A percentile compares a stretch with the other conserved stretches of the same genome.
Conservation (phyloP, 768 basidiomycete species). For the Leucocoprinus leucothites region DNA sequence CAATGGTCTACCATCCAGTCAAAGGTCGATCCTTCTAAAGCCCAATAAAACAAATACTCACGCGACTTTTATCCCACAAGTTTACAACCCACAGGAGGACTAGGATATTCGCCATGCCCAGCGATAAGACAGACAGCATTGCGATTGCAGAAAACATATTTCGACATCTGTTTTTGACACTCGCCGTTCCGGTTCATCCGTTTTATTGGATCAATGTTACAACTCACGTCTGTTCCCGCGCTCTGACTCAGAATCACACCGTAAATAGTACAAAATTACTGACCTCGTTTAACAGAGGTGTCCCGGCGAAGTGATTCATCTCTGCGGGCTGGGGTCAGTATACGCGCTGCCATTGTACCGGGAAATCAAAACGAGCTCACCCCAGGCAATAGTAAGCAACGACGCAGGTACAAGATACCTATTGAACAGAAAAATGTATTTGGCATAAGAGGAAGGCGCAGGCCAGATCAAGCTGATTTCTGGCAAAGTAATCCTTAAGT, state of each 20-base stretch:
- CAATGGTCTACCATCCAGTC: too few species aligned
- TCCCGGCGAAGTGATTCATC: constrained; percentile 1
- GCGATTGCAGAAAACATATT: constrained; percentile 20
- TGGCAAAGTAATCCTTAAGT: not conserved
- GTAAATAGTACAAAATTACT: not conserved
- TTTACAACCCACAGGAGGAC: constrained; percentile 30
- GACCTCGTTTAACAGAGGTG: not conserved
- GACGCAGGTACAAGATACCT: constrained; percentile 1
- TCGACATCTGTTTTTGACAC: constrained; percentile 24
- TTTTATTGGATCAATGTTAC: not conserved
- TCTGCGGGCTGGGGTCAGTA: not conserved
- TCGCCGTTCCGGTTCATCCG: too few species aligned
- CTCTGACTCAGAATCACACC: too few species aligned
- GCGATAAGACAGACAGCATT: constrained; percentile 23
- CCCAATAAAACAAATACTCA: too few species aligned
- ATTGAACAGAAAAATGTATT: not conserved
- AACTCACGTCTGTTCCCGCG: too few species aligned
- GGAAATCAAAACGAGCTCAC: not conserved
- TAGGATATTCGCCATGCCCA: constrained; percentile 27
- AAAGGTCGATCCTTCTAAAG: too few species aligned
- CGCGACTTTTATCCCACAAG: constrained; percentile 30
- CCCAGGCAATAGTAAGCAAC: not conserved
- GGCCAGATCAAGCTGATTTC: not conserved
- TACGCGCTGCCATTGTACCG: not conserved
- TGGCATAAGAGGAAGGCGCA: constrained; percentile 1